Percentiles rank a stretch among this genome's conserved stretches.
Conservation (phyloP, 495 filamentous ascomycete species). For the Tuber magnatum region DNA sequence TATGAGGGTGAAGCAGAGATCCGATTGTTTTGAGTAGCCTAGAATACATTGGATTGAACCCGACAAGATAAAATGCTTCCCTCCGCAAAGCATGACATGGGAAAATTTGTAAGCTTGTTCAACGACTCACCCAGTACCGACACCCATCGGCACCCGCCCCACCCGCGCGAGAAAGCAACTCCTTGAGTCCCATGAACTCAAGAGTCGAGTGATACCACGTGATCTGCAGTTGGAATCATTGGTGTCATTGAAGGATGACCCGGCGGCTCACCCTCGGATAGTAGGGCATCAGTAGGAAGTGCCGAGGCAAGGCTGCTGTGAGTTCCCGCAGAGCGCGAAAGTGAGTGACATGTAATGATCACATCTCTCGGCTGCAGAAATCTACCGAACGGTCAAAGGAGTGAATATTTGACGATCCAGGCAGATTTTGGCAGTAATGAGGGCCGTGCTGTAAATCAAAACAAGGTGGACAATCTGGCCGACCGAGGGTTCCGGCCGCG, state of each 20-base stretch:
- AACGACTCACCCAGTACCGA: background rate
- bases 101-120: background rate
- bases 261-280: background rate
- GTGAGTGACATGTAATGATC: background rate
- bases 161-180: background rate
- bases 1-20: background rate
- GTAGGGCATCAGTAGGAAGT: background rate
- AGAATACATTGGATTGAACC: background rate
- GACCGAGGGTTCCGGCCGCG: background rate
- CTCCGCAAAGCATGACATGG: background rate
- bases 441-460: background rate
- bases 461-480: background rate
- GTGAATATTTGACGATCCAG: background rate
- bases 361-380: background rate
- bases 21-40: background rate
- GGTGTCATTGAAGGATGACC: background rate
- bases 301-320: background rate
- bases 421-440: background rate
- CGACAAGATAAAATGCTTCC: background rate
- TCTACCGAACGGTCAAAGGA: background rate
- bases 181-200: background rate
- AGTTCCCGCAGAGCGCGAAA: background rate
- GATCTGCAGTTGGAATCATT: background rate
- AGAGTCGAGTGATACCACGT: slow-evolving; percentile 10
- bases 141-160: background rate